Conservation (phyloP, 1,139 yeast species). For the Saccharomyces hybrid region DNA sequence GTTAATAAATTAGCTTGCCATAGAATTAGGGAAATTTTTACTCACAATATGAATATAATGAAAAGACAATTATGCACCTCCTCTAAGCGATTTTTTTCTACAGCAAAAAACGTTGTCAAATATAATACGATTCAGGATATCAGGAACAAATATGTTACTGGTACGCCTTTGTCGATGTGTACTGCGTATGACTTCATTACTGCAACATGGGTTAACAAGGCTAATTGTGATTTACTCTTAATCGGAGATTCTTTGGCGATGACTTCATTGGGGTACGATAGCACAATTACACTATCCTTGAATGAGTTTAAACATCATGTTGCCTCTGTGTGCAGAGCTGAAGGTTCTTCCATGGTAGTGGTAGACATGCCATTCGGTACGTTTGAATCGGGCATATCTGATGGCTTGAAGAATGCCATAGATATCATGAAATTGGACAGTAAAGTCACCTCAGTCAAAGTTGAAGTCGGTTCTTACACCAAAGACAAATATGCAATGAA, state of each 20-base stretch:
- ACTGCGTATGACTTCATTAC: constrained; percentile 88
- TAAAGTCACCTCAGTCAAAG: constrained; percentile 66
- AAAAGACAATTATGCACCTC: neutral
- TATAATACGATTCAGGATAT: constrained; percentile 21
- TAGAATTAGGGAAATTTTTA: neutral
- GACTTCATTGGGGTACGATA: constrained; percentile 78
- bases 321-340: constrained; percentile 68
- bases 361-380: constrained; percentile 90
- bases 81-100: neutral
- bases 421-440: constrained; percentile 53
- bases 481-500: constrained; percentile 27
- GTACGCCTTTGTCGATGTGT: constrained; percentile 47
- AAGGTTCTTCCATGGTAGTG: constrained; percentile 55
- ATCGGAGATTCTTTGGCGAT: constrained; percentile 92
- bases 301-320: constrained; percentile 71
- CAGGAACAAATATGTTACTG: constrained; percentile 13
- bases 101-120: neutral
- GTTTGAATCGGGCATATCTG: constrained; percentile 56
- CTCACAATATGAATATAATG: neutral
- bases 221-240: constrained; percentile 61
- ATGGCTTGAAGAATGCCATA: constrained; percentile 61
- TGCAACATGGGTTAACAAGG: constrained; percentile 59
- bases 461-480: constrained; percentile 78
- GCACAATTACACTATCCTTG: constrained; percentile 65
- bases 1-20: neutral